phyloP scores from a whole-genome alignment of 257 asterid genomes.

The Jacaranda mimosifolia region DNA sequence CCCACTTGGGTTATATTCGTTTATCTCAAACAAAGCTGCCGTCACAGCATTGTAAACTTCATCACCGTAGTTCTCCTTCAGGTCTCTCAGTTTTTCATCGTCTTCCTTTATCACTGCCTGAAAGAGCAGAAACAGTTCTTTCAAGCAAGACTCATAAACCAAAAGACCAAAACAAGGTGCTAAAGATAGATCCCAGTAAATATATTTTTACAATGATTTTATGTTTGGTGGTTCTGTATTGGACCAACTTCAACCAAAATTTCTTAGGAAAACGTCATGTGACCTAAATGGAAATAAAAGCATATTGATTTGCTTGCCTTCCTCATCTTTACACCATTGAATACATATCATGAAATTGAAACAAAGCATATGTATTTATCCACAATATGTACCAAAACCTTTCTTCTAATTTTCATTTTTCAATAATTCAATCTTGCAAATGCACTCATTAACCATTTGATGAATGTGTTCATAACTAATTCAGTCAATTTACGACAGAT shows the following conservation, averaged over 20 bases:
- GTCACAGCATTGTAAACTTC: conserved; percentile 73
- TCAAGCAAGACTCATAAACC: conserved; percentile 10
- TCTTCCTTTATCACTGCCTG: conserved; percentile 71
- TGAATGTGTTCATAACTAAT: too few species aligned
- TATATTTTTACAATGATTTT: too few species aligned
- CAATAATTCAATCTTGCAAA: too few species aligned
- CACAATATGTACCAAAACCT: too few species aligned
- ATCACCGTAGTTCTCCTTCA: conserved; percentile 60
- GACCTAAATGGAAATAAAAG: too few species aligned
- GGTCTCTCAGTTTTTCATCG: conserved; percentile 77
- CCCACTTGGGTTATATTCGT: conserved; percentile 92
- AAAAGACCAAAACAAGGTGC: neutral
- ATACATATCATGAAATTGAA: too few species aligned
- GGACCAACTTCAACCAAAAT: neutral
- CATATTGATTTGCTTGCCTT: too few species aligned
- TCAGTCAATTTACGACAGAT: too few species aligned
- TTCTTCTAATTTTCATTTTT: too few species aligned
- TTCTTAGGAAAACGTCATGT: neutral
- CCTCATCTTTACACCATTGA: too few species aligned
- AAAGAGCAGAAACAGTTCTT: conserved; percentile 9
- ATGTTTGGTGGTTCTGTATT: neutral
- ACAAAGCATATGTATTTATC: too few species aligned
- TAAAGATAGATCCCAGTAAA: neutral
- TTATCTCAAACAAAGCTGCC: conserved; percentile 66
- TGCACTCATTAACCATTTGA: too few species aligned